A percentile compares a stretch with the other conserved stretches of the same genome.
Evolutionary conservation across 768 basidiomycete species (phyloP).

Genomic region (Leucocoprinus leucothites): DNA sequence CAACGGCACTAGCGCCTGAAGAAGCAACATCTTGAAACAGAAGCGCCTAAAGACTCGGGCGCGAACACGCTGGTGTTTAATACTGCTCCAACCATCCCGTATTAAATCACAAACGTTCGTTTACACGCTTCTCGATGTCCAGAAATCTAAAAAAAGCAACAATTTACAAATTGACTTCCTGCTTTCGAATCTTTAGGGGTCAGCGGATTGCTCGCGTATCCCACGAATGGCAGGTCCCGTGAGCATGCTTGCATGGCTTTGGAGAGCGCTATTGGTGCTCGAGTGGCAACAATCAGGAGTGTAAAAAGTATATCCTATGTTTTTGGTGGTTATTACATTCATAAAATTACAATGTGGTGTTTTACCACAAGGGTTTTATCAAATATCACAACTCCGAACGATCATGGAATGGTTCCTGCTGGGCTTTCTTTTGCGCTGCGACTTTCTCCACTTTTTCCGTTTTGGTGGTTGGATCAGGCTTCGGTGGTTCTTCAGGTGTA

Average conservation of each 20-base stretch:
- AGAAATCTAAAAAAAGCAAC: not conserved
- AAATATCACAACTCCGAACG: constrained; percentile 1
- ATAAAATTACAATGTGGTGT: not conserved
- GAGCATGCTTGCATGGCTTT: too few species aligned
- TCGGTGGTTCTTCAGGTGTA: not conserved
- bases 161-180: not conserved
- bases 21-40: not conserved
- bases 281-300: not conserved
- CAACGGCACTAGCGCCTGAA: not conserved
- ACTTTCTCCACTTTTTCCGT: not conserved
- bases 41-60: too few species aligned
- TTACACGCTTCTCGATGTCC: not conserved
- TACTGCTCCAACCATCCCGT: not conserved
- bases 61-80: not conserved
- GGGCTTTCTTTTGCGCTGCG: not conserved
- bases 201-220: not conserved
- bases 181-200: not conserved
- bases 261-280: too few species aligned
- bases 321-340: not conserved
- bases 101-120: not conserved
- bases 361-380: not conserved
- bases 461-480: not conserved
- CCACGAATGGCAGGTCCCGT: not conserved
- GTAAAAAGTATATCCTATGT: not conserved
- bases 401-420: not conserved